Conservation (phyloP, 2,329 filamentous ascomycete genomes). For the Exophiala oligosperma region DNA sequence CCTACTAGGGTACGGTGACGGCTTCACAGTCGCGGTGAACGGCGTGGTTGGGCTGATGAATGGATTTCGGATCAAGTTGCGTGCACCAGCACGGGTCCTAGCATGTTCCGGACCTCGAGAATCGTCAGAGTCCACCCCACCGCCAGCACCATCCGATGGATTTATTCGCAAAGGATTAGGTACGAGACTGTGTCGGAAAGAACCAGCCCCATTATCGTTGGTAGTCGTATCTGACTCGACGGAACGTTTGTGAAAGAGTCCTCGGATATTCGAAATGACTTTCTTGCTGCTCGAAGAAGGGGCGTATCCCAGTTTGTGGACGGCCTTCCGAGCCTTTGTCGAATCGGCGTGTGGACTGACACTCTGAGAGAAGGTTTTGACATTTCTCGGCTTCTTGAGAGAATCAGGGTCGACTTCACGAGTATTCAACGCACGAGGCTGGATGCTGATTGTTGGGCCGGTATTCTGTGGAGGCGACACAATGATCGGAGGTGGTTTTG, state of each 20-base stretch:
- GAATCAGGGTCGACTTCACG: constrained; percentile 1
- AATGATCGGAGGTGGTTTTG: constrained; percentile 22
- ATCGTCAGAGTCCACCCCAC: background rate
- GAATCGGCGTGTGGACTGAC: constrained; percentile 12
- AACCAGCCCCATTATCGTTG: background rate
- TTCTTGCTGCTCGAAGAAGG: constrained; percentile 27
- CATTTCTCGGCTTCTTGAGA: constrained; percentile 15
- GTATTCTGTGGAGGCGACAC: constrained; percentile 15
- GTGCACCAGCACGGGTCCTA: background rate
- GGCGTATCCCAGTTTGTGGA: constrained; percentile 20
- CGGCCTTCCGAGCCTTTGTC: constrained; percentile 7
- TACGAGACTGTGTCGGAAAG: constrained; percentile 16
- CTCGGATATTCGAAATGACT: constrained; percentile 29
- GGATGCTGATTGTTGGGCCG: background rate
- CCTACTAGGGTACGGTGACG: constrained; percentile 18
- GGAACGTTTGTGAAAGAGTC: constrained; percentile 31
- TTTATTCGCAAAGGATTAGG: constrained; percentile 11
- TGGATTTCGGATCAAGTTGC: constrained; percentile 10
- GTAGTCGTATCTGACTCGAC: constrained; percentile 12
- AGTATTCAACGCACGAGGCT: constrained; percentile 7
- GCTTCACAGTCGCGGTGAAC: constrained; percentile 22
- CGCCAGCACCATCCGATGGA: background rate
- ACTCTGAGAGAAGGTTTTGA: constrained; percentile 23
- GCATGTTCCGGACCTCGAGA: background rate
- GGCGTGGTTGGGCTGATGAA: constrained; percentile 18